Percentiles rank a stretch among this genome's conserved stretches.
Conservation (phyloP, 495 filamentous ascomycete genomes). For the Tuber brumale region DNA sequence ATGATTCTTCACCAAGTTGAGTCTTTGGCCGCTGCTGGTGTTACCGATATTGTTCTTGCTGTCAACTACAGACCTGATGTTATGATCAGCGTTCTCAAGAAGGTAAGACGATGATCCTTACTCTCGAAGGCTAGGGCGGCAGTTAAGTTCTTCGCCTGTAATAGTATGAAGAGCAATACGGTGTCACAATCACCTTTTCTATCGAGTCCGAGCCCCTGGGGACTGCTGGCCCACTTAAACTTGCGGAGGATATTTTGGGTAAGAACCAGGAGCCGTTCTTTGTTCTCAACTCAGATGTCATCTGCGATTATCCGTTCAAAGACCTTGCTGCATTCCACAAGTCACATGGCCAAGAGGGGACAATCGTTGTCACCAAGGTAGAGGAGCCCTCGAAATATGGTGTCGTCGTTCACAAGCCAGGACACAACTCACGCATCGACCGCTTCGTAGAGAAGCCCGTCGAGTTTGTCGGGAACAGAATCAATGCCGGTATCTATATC, state of each 20-base stretch:
- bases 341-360: slow-evolving; percentile 87
- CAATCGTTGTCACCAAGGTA: slow-evolving; percentile 98
- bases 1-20: slow-evolving; percentile 99
- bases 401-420: slow-evolving; percentile 96
- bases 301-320: slow-evolving; percentile 95
- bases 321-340: slow-evolving; percentile 87
- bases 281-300: slow-evolving; percentile 97
- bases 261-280: slow-evolving; percentile 96
- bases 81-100: slow-evolving; percentile 72
- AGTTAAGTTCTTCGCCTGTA: slow-evolving; percentile 4
- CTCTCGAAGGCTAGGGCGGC: not conserved
- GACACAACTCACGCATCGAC: slow-evolving; percentile 86
- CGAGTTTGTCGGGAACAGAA: slow-evolving; percentile 98
- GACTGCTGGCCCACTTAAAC: slow-evolving; percentile 91
- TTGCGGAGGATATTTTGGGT: slow-evolving; percentile 85
- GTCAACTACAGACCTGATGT: slow-evolving; percentile 98
- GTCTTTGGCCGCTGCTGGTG: slow-evolving; percentile 85
- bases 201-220: slow-evolving; percentile 93
- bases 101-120: slow-evolving; percentile 45
- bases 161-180: slow-evolving; percentile 86
- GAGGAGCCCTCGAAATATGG: slow-evolving; percentile 99
- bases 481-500: slow-evolving; percentile 99
- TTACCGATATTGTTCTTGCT: slow-evolving; percentile 94
- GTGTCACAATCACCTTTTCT: slow-evolving; percentile 91
- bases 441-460: slow-evolving; percentile 99